Evolutionary conservation across 306 rosid genomes (phyloP).

Genomic region (Gillenia trifoliata): DNA sequence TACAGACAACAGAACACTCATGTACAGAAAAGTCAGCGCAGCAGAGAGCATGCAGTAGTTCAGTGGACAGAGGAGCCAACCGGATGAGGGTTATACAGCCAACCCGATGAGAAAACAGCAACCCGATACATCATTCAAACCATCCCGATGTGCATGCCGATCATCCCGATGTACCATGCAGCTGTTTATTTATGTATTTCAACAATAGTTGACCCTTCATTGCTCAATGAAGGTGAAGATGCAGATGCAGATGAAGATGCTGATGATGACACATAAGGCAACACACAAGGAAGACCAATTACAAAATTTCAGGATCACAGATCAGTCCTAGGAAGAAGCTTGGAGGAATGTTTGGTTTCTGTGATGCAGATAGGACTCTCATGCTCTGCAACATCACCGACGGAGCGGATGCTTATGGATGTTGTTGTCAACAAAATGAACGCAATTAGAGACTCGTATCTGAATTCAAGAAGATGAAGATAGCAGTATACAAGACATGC

Average conservation of each 20-base stretch:
- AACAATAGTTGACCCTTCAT: conserved; percentile 33
- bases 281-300: conserved; percentile 12
- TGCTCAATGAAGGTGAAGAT: neutral
- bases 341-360: conserved; percentile 28
- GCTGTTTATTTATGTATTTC: too few species aligned
- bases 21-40: too few species aligned
- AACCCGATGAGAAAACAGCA: too few species aligned
- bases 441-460: conserved; percentile 9
- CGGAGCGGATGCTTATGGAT: conserved; percentile 25
- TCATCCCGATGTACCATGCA: too few species aligned
- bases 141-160: too few species aligned
- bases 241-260: neutral
- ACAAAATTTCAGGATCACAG: neutral
- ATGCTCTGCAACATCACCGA: conserved; percentile 32
- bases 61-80: too few species aligned
- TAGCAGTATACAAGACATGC: neutral
- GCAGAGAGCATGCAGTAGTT: too few species aligned
- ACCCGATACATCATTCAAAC: too few species aligned
- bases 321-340: neutral
- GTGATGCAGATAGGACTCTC: conserved; percentile 41
- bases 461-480: neutral
- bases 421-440: conserved; percentile 30
- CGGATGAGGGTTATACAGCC: too few species aligned
- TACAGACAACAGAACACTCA: too few species aligned
- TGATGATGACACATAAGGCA: neutral